A percentile compares a stretch with the other conserved stretches of the same genome.
Conservation (phyloP, 1,284 basidiomycete species). For the Moesziomyces aphidis region DNA sequence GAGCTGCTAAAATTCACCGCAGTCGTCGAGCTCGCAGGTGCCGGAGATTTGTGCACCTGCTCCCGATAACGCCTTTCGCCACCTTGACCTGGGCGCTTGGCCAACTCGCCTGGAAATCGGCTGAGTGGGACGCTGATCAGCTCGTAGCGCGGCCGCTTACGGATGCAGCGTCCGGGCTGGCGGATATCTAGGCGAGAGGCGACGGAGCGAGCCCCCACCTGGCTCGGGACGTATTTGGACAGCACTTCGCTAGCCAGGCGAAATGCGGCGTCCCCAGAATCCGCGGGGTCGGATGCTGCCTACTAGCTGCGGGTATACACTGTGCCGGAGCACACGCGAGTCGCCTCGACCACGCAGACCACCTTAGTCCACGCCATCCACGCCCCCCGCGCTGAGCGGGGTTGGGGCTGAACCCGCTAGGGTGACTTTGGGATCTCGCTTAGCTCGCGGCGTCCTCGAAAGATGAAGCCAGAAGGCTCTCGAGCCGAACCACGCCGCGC, state of each 20-base stretch:
- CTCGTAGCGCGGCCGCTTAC: background rate
- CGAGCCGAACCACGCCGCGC: background rate
- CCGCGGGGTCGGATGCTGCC: background rate
- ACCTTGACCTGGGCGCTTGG: background rate
- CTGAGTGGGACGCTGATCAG: background rate
- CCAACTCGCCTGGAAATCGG: background rate
- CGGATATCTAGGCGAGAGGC: background rate
- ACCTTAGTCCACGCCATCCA: background rate
- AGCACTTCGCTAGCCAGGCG: slow-evolving; percentile 3
- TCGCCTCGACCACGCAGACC: background rate
- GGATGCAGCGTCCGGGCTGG: background rate
- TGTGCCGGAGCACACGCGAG: slow-evolving; percentile 13
- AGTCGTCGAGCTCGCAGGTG: no score
- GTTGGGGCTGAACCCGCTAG: background rate
- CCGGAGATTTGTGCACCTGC: no score
- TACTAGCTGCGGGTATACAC: slow-evolving; percentile 10
- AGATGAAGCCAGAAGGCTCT: background rate
- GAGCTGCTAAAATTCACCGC: no score
- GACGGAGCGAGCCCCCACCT: background rate
- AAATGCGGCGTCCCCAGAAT: background rate
- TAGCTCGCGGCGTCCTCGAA: background rate
- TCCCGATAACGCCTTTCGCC: no score
- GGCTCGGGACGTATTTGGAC: background rate
- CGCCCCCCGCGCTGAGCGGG: slow-evolving; percentile 1
- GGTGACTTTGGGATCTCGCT: background rate